These are phyloP conservation scores for Starmera stellimalicola DNA, from an alignment of 1,139 yeast genomes.

Conservation along the genomic window DNA sequence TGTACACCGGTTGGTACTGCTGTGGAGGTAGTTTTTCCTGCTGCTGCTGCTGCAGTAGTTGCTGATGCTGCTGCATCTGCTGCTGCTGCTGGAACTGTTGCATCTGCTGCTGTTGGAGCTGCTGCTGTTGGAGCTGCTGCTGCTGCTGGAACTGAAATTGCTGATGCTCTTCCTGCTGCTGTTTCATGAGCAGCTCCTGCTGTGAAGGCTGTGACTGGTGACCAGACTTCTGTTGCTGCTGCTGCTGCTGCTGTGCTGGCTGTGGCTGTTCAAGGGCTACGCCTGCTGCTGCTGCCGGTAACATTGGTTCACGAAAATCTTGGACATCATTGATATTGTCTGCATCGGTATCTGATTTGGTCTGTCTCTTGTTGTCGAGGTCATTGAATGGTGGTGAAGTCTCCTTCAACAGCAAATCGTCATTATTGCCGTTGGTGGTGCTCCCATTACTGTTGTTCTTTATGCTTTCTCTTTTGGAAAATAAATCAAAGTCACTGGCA, in stretches of 20 bases:
- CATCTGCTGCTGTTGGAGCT: neutral
- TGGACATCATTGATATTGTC: constrained; percentile 1
- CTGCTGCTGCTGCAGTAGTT: constrained; percentile 10
- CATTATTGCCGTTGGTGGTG: constrained; percentile 10
- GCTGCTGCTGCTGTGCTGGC: neutral
- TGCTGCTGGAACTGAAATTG: constrained; percentile 4
- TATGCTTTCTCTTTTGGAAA: constrained; percentile 1
- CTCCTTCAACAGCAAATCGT: constrained; percentile 3
- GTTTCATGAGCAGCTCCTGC: constrained; percentile 3
- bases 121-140: constrained; percentile 2
- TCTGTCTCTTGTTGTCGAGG: constrained; percentile 5
- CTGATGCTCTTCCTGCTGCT: neutral
- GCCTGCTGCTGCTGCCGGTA: constrained; percentile 9
- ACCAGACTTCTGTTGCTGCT: neutral
- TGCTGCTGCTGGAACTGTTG: constrained; percentile 6
- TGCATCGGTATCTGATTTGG: constrained; percentile 16
- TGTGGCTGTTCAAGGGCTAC: constrained; percentile 11
- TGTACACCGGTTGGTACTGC: constrained; percentile 7
- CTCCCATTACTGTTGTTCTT: too few relatives aligned
- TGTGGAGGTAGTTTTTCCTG: constrained; percentile 7
- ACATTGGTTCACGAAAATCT: constrained; percentile 9
- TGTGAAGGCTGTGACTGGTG: constrained; percentile 6
- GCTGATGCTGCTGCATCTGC: constrained; percentile 13
- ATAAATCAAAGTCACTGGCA: constrained; percentile 3
- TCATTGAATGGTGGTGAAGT: constrained; percentile 8